Base-by-base conservation (phyloP, 345 rosid species). In the Brassica nigra region DNA sequence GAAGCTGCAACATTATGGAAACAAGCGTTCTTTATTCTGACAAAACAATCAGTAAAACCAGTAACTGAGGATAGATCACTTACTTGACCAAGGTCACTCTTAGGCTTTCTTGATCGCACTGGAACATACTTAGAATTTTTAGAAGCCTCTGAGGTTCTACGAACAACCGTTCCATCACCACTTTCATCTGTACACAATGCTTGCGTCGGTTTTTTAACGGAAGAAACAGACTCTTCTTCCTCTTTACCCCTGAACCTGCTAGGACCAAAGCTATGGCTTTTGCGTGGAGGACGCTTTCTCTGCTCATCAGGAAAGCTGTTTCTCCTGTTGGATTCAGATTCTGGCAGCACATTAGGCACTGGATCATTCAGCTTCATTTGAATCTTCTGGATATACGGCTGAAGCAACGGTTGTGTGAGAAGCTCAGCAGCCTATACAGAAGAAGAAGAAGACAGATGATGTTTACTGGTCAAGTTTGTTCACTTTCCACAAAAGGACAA, bases 351-450 rank as follows among this genome's bases (percentile, higher is more conserved):
- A 68, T 79, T 87, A 70, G 85, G 82, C 82, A 92, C 85, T 15
- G 97, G 98, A 84, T 82, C 88, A 85, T 85, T 95, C 39, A 91
- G 82, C 81, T 87, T 90, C 61, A 84, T 85, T 66, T 95, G 90
- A 84, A 88, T 76, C 84, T 95, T 88, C 15, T 82, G 86, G 30
- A 93, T 91, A 82, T 86, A 93, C 15, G 95, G 90, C 74, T 92
- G 92, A 70, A 96, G 98, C 84, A 88, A 85, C 1, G 90, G 90
- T 76, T 89, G 89, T 79, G 87, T 80, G 29, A 96, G 97, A 79
- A 93, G 90, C 84, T 91, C 97, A 63, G 89, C 91, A 84, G 97
- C 99, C 99, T 96, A 91, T 65, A 75, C 68, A 71, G 31, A 66
- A 64, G 63, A 47, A 54, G 59, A 18, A 18, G 18, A 6, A 62